phyloP scores from a whole-genome alignment of 257 asterid species.

The Jasminum sambac region DNA sequence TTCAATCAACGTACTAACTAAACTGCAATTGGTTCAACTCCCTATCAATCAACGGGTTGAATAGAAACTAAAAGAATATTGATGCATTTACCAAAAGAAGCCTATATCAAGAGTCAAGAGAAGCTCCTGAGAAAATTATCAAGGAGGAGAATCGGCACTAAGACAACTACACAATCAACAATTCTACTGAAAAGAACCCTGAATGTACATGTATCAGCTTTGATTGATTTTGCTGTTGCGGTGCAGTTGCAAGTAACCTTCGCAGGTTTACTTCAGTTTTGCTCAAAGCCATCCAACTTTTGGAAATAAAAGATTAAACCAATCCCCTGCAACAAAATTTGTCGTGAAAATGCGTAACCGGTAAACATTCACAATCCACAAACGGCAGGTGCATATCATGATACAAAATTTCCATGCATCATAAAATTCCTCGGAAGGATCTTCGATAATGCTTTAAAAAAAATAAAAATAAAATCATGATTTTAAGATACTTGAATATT shows the following conservation, averaged over 20 bases:
- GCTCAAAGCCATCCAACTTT: constrained; percentile 66
- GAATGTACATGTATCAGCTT: constrained; percentile 82
- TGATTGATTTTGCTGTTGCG: constrained; percentile 76
- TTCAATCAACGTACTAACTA: neutral
- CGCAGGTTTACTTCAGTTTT: constrained; percentile 79
- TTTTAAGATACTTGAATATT: neutral
- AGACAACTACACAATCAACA: constrained; percentile 16
- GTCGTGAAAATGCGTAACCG: neutral
- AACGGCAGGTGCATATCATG: neutral
- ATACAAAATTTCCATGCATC: neutral
- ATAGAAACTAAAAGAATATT: neutral
- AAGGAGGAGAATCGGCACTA: neutral
- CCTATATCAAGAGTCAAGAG: neutral
- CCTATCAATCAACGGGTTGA: neutral
- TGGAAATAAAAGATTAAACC: neutral
- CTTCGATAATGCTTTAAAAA: neutral
- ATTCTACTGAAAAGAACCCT: constrained; percentile 21
- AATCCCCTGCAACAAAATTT: neutral
- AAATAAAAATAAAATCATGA: neutral
- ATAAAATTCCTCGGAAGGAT: neutral
- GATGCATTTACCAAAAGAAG: neutral
- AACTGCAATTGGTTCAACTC: neutral
- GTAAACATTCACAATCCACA: neutral
- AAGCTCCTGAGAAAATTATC: neutral
- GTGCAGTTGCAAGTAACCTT: constrained; percentile 78